A percentile compares a stretch with the other conserved stretches of the same genome.
phyloP scores from a whole-genome alignment of 106 monocot species.

The Acorus gramineus region DNA sequence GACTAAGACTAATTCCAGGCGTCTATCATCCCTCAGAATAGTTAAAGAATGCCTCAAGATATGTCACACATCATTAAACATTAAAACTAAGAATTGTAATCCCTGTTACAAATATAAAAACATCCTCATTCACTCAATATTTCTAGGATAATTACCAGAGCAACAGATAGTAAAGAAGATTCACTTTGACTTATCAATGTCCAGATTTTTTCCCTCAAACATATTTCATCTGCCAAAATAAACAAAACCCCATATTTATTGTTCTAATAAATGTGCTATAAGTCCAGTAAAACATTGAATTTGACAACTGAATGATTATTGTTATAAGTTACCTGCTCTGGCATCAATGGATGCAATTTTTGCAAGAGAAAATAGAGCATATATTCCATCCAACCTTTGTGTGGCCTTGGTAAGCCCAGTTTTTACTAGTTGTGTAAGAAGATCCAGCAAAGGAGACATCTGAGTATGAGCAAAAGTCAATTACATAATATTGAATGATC shows the following conservation, averaged over 20 bases:
- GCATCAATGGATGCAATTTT: conserved; percentile 56
- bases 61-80: too few species aligned
- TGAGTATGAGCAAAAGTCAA: conserved; percentile 5
- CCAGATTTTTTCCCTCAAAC: conserved; percentile 88
- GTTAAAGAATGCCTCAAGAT: too few species aligned
- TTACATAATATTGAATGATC: too few species aligned
- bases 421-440: conserved; percentile 73
- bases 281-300: not conserved
- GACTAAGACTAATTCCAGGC: too few species aligned
- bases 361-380: conserved; percentile 60
- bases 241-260: not conserved
- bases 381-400: conserved; percentile 93
- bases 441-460: conserved; percentile 58
- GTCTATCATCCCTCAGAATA: too few species aligned
- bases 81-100: too few species aligned
- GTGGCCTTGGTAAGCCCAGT: conserved; percentile 73
- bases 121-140: not conserved
- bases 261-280: not conserved
- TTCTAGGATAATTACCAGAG: conserved; percentile 34
- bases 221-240: conserved; percentile 47
- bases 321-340: conserved; percentile 46
- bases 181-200: conserved; percentile 74
- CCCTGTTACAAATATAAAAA: too few species aligned
- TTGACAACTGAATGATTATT: not conserved
- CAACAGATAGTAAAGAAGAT: conserved; percentile 45